Evolutionary conservation across 2,329 filamentous ascomycete genomes (phyloP), one percentile per base, ranked within the genome.

Genomic region (Cucurbitaria berberidis): DNA sequence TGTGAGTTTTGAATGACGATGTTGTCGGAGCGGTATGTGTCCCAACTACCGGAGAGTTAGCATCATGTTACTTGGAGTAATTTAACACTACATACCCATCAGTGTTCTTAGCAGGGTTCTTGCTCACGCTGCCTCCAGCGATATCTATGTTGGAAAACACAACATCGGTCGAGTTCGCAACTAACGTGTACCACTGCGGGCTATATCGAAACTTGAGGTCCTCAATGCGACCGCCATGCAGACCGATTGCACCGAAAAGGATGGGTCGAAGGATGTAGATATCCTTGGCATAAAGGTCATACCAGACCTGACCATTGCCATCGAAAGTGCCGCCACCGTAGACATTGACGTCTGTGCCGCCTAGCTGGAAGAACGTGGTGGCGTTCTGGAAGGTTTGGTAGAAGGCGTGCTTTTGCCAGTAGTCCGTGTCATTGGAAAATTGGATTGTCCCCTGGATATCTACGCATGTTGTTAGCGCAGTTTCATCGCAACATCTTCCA

Each of bases 1-100:
- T 82, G 72, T 0, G 84, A 88, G 67, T 89, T 84, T 64, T 89
- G 86, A 30, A 90, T 89, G 0, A 87, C 82, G 30, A 90, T 80
- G 44, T 83, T 81, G 21, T 79, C 75, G 11, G 82, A 84, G 7
- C 86, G 82, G 66, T 88, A 87, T 1, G 82, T 87, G 59, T 87
- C 84, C 83, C 83, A 81, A 13, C 64, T 59, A 13, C 41, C 13
- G 24, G 21, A 35, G 30, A 5, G 15, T 36, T 11, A 27, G 24
- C 16, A n/a, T 3, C 24, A 32, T 70, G 41, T 51, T 15, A 7
- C 16, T 13, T 11, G 26, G 22, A 4, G 40, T 64, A 58, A 76
- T 1, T 1, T 5, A n/a, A 32, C 8, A 4, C 16, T n/a, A 55
- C 62, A 49, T 51, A 65, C 64, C 65, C 85, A 65, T 88, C 86